phyloP scores from a whole-genome alignment of 352 stramenopile genomes.

The Phytophthora fragariae region DNA sequence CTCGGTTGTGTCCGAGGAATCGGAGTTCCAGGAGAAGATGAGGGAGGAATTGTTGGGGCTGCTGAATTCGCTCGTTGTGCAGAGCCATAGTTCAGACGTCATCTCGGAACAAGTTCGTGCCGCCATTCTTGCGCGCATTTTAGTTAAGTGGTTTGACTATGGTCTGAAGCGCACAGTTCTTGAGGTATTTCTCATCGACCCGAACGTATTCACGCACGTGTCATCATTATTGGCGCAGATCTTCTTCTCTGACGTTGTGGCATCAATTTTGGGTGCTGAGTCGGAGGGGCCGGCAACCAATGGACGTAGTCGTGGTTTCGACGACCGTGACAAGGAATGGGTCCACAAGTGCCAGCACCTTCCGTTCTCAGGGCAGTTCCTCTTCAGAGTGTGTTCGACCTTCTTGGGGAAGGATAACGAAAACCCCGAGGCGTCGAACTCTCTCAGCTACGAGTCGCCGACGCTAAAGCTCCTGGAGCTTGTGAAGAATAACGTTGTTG shows the following conservation, averaged over 20 bases:
- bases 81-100: constrained; percentile 40
- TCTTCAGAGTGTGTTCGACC: constrained; percentile 77
- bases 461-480: constrained; percentile 62
- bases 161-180: constrained; percentile 61
- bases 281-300: constrained; percentile 15
- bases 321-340: constrained; percentile 84
- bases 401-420: constrained; percentile 53
- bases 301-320: constrained; percentile 44
- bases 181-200: constrained; percentile 71
- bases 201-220: constrained; percentile 66
- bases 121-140: constrained; percentile 76
- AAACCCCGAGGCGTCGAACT: constrained; percentile 13
- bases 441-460: constrained; percentile 16
- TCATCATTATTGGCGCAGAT: constrained; percentile 71
- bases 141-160: constrained; percentile 90
- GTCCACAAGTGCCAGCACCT: constrained; percentile 77
- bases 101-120: constrained; percentile 57
- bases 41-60: constrained; percentile 70
- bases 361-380: constrained; percentile 81
- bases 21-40: constrained; percentile 63
- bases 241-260: constrained; percentile 79
- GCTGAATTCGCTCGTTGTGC: constrained; percentile 69
- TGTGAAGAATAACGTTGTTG: constrained; percentile 78
- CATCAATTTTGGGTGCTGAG: constrained; percentile 48
- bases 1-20: constrained; percentile 43